Conservation (phyloP, 1,139 yeast species). For the Magnusiomyces suaveolens region DNA sequence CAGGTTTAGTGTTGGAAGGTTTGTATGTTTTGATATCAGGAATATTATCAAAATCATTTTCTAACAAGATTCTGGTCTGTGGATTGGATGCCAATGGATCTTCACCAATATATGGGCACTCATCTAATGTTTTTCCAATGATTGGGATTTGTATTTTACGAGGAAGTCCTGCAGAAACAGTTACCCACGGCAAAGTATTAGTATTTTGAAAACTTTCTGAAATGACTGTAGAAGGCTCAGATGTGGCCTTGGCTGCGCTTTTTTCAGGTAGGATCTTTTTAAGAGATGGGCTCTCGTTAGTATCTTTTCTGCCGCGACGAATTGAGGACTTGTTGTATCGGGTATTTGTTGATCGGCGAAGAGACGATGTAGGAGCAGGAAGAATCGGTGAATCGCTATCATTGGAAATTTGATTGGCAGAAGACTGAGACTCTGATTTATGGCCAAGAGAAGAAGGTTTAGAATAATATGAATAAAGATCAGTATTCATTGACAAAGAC, state of each 20-base stretch:
- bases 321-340: constrained; percentile 24
- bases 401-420: constrained; percentile 13
- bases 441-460: constrained; percentile 8
- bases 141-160: background rate
- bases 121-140: background rate
- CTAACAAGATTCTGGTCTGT: background rate
- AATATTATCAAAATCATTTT: constrained; percentile 12
- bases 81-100: background rate
- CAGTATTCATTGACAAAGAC: constrained; percentile 19
- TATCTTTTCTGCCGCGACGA: constrained; percentile 17
- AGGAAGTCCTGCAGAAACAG: background rate
- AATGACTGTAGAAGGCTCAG: too few relatives aligned
- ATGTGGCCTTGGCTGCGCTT: too few relatives aligned
- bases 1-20: background rate
- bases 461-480: constrained; percentile 1
- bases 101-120: background rate
- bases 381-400: constrained; percentile 27
- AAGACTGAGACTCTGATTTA: constrained; percentile 3
- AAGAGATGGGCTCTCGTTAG: constrained; percentile 3
- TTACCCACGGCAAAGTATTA: background rate
- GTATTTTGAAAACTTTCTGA: background rate
- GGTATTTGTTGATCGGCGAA: constrained; percentile 25
- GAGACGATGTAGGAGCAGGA: constrained; percentile 25
- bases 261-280: background rate
- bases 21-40: constrained; percentile 6